Conservation (phyloP, 306 rosid species). For the Lathyrus sativus region DNA sequence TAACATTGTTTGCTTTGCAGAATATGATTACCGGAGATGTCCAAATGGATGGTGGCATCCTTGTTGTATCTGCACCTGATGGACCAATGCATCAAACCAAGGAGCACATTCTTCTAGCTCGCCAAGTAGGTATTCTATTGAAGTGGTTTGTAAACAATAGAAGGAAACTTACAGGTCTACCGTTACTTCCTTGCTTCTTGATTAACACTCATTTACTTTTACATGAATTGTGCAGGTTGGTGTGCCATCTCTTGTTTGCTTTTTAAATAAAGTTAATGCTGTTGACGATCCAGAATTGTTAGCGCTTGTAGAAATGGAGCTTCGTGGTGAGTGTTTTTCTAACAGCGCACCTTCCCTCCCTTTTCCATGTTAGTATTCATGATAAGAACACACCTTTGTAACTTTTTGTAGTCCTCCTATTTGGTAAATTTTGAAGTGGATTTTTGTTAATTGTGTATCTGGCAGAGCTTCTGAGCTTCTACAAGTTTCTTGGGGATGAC, state of each 20-base stretch:
- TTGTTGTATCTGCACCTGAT: too few species aligned
- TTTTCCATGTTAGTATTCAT: neutral
- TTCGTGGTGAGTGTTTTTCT: slow-evolving; percentile 64
- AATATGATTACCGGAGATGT: too few species aligned
- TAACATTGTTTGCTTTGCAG: too few species aligned
- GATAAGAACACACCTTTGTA: slow-evolving; percentile 1
- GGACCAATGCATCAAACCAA: too few species aligned
- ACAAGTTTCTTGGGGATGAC: too few species aligned
- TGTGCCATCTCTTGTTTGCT: slow-evolving; percentile 97
- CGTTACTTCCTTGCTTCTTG: slow-evolving; percentile 20
- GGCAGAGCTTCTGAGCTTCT: too few species aligned
- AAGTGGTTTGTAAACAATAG: slow-evolving; percentile 30
- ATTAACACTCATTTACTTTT: slow-evolving; percentile 29
- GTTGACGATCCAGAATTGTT: slow-evolving; percentile 89
- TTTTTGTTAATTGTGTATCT: too few species aligned
- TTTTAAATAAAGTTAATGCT: slow-evolving; percentile 89
- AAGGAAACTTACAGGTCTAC: slow-evolving; percentile 4
- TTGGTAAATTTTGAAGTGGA: too few species aligned
- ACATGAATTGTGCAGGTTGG: slow-evolving; percentile 70
- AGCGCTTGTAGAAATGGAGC: slow-evolving; percentile 98
- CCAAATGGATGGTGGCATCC: too few species aligned
- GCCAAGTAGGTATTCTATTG: slow-evolving; percentile 66
- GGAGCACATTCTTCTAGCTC: slow-evolving; percentile 95
- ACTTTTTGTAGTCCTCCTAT: too few species aligned
- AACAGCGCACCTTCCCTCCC: slow-evolving; percentile 16